A percentile compares a stretch with the other conserved stretches of the same genome.
Conservation (phyloP, 2,329 filamentous ascomycete genomes). For the Talaromyces funiculosus region DNA sequence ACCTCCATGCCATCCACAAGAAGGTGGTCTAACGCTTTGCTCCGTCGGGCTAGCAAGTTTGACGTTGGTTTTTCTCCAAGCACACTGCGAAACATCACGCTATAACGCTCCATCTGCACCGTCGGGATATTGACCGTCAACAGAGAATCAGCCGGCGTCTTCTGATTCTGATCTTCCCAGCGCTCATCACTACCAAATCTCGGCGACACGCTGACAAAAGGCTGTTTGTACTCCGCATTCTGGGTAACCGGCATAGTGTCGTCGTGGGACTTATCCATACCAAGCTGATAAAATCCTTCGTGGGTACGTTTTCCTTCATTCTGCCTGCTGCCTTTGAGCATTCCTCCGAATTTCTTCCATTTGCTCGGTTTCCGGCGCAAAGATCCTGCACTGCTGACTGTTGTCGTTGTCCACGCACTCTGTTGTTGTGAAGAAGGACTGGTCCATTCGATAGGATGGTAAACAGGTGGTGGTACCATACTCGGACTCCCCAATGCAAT, state of each 20-base stretch:
- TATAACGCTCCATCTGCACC: constrained; percentile 79
- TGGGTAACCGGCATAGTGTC: neutral
- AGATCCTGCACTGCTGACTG: neutral
- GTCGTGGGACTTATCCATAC: constrained; percentile 14
- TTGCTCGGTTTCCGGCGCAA: constrained; percentile 36
- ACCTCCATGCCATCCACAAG: constrained; percentile 47
- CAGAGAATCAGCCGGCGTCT: constrained; percentile 25
- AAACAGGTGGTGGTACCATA: constrained; percentile 8
- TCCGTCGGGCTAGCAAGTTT: constrained; percentile 30
- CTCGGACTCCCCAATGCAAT: constrained; percentile 69
- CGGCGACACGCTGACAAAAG: neutral
- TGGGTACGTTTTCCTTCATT: constrained; percentile 19
- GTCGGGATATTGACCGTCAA: constrained; percentile 76
- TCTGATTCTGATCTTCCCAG: neutral
- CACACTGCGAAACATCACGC: constrained; percentile 82
- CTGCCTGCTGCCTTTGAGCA: constrained; percentile 39
- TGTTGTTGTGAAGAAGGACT: neutral
- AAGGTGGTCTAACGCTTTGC: constrained; percentile 43
- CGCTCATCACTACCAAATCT: neutral
- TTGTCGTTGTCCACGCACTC: constrained; percentile 7
- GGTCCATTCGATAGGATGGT: neutral
- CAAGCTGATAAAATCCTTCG: constrained; percentile 28
- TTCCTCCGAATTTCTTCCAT: constrained; percentile 43
- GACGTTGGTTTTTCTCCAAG: constrained; percentile 46
- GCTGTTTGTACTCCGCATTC: neutral